These are phyloP conservation scores for Leccinum ochraceum DNA, from an alignment of 768 basidiomycete genomes.

Conservation along the genomic window DNA sequence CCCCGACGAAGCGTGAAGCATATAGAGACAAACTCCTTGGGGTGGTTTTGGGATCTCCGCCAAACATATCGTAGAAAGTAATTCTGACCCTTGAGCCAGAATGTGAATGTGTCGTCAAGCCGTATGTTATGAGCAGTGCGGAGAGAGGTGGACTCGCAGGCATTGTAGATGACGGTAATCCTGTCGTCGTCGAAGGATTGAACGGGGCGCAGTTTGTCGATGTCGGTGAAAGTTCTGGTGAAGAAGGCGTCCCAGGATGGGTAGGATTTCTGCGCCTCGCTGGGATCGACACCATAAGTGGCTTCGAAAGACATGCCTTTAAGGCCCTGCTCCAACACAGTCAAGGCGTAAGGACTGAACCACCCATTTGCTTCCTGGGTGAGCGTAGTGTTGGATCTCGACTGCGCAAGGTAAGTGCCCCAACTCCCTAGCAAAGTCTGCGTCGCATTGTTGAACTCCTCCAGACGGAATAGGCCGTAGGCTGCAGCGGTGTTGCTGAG, in stretches of 20 bases:
- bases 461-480: conserved; percentile 16
- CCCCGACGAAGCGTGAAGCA: conserved; percentile 45
- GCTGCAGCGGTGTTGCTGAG: conserved; percentile 25
- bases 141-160: conserved; percentile 55
- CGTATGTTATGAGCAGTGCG: conserved; percentile 37
- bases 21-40: background rate
- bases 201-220: background rate
- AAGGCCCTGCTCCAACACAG: background rate
- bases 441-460: conserved; percentile 5
- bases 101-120: conserved; percentile 45
- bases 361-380: background rate
- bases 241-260: conserved; percentile 57
- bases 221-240: conserved; percentile 36
- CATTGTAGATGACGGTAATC: conserved; percentile 39
- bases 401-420: conserved; percentile 3
- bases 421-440: conserved; percentile 2
- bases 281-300: too few relatives aligned
- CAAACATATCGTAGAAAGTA: conserved; percentile 60
- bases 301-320: too few relatives aligned
- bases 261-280: background rate
- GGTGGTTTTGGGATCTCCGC: conserved; percentile 6
- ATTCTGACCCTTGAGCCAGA: conserved; percentile 61
- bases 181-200: background rate
- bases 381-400: conserved; percentile 7
- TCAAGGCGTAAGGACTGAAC: background rate